Percentiles rank a stretch among this genome's conserved stretches.
phyloP scores from a whole-genome alignment of 805 yeast species.

The Kodamaea leandrae region DNA sequence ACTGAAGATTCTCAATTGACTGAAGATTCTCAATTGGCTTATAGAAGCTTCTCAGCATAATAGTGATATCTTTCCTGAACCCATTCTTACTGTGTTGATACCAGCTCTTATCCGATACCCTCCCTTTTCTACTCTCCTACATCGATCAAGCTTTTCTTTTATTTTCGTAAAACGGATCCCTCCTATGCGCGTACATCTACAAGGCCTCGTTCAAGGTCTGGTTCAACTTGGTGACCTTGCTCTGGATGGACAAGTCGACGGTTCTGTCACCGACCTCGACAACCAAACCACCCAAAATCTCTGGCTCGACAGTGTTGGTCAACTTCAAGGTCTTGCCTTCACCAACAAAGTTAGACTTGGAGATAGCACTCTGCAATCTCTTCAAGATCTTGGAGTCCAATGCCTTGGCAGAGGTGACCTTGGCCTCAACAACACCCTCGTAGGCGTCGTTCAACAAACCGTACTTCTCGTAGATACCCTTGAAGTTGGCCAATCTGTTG shows the following conservation, averaged over 20 bases:
- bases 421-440: conserved; percentile 90
- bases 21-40: too few relatives aligned
- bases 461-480: conserved; percentile 66
- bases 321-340: conserved; percentile 81
- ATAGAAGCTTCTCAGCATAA: too few relatives aligned
- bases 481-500: conserved; percentile 80
- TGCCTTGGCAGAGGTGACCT: conserved; percentile 82
- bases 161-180: not conserved
- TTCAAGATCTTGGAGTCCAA: conserved; percentile 77
- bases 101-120: too few relatives aligned
- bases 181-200: conserved; percentile 35
- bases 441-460: conserved; percentile 79
- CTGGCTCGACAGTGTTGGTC: conserved; percentile 80
- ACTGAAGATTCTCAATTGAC: too few relatives aligned
- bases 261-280: conserved; percentile 97
- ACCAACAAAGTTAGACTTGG: conserved; percentile 79
- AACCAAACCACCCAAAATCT: conserved; percentile 90
- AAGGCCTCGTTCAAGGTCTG: conserved; percentile 81
- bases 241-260: conserved; percentile 84
- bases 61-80: too few relatives aligned
- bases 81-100: too few relatives aligned
- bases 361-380: conserved; percentile 75
- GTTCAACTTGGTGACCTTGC: conserved; percentile 87
- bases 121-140: not conserved
- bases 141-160: not conserved